A percentile compares a stretch with the other conserved stretches of the same genome.
Conservation (phyloP, 2,329 filamentous ascomycete genomes). For the Venturia pyrina region DNA sequence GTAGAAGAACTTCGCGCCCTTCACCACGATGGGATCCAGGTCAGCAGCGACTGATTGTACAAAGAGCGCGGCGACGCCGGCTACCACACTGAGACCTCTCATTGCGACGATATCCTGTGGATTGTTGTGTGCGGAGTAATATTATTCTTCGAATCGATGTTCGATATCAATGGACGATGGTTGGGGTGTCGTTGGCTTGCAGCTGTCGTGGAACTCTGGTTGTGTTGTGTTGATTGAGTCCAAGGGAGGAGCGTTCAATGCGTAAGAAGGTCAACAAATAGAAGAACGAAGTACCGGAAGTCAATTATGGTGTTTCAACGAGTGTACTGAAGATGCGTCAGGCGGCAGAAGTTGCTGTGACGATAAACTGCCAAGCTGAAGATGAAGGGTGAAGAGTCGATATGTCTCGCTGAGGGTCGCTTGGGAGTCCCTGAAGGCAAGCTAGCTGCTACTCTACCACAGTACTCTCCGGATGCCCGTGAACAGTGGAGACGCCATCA, state of each 20-base stretch:
- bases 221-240: neutral
- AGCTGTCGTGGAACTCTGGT: neutral
- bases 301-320: neutral
- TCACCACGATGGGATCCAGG: constrained; percentile 57
- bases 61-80: constrained; percentile 28
- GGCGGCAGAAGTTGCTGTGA: neutral
- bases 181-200: neutral
- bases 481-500: neutral
- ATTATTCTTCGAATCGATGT: neutral
- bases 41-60: constrained; percentile 41
- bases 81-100: constrained; percentile 1
- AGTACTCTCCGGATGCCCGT: neutral
- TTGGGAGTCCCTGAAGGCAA: neutral
- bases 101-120: neutral
- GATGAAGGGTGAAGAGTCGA: neutral
- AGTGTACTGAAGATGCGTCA: neutral
- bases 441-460: too few species aligned
- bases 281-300: neutral
- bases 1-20: constrained; percentile 86
- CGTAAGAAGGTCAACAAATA: neutral
- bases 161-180: neutral
- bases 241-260: neutral
- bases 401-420: neutral
- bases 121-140: neutral
- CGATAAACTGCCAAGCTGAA: neutral